Evolutionary conservation across 768 basidiomycete species (phyloP), one percentile per base, ranked within the genome.

Genomic region (Kwoniella europaea): DNA sequence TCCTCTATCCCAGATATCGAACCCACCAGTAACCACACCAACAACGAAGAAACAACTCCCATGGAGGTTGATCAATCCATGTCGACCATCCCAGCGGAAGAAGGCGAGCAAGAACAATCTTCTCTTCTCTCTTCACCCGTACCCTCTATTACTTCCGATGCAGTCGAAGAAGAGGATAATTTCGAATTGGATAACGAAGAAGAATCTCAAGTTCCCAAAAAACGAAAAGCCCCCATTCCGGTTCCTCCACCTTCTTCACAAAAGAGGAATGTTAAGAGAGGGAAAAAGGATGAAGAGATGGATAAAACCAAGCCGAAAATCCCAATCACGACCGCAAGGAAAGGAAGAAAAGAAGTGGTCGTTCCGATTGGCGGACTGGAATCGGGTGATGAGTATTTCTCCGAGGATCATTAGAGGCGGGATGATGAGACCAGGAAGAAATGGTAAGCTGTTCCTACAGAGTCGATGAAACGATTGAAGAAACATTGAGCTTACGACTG

Each of bases 141-240:
- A 35, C 41, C 61, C 7, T 29, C 58, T 35, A 13, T 16, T 62
- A 43, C 10, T 15, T n/a, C 15, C n/a, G 20, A 41, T n/a, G 41
- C 43, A 24, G 61, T 43, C 7, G 35, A 58, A 63, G 46, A 20
- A 9, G 27, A 59, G 16, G 57, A 50, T 10, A 44, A 60, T n/a
- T 43, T 56, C 20, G 27, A 35, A 43, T 46, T 66, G 16, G 66
- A 67, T 52, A 50, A 41, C 9, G 66, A 60, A 15, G 66, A 67
- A 52, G 66, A 67, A 44, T 56, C 57, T 15, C 66, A 67, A 53
- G 66, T 60, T 10, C 18, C 58, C 27, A 67, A 52, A 27, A 46
- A 41, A 24, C 5, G 50, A 22, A 64, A 54, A 16, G 16, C 13
- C 20, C 15, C 62, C 16, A 58, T 5, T 52, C 6, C 35, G 6